Base-by-base conservation (phyloP, 1,284 basidiomycete genomes). In the Trichosporon sp. region DNA sequence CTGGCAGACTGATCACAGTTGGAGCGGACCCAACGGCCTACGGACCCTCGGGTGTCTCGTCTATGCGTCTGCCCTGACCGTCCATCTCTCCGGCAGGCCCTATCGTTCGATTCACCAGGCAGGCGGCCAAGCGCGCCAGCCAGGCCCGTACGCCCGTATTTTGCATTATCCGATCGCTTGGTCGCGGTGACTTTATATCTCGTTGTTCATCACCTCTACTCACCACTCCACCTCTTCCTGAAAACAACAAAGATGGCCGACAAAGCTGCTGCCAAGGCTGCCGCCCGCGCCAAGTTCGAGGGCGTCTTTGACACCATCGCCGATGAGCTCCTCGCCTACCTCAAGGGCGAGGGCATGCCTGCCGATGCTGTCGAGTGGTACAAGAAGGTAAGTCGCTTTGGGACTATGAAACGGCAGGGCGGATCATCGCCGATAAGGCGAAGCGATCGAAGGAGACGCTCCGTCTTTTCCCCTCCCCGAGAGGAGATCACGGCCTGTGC, bases 301-400 rank as follows among this genome's bases (percentile, higher is more conserved):
- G 80, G 78, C 63, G 82, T 85, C 56, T 87, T 85, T 74, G 83
- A 84, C 14, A 69, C 75, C 49, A 81, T 87, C 66, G 82, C 82
- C 37, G 79, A 84, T 32, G 85, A 86, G 77, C 77, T 86, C 37
- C 77, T 92, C 63, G 84, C 81, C 11, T 85, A 90, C 74, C 83
- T 91, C 70, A 83, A 84, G 64, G 80, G 81, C 27, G 83, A 89
- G 74, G 85, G 85, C 29, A 89, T 95, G 87, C 92, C 93, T n/a
- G 74, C 82, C 36, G 91, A 93, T 65, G 91, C 89, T 4, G 80
- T 88, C 49, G 84, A 88, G 59, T 95, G 92, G 92, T 95, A 87
- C 82, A 83, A 85, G 69, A 83, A 83, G 72, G 91, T 92, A 62
- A 56, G 86, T 78, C 21, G 23, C 25, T 29, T 29, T 8, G 2